Evolutionary conservation across 805 yeast species (phyloP).

Genomic region (Teunomyces funiuensis): DNA sequence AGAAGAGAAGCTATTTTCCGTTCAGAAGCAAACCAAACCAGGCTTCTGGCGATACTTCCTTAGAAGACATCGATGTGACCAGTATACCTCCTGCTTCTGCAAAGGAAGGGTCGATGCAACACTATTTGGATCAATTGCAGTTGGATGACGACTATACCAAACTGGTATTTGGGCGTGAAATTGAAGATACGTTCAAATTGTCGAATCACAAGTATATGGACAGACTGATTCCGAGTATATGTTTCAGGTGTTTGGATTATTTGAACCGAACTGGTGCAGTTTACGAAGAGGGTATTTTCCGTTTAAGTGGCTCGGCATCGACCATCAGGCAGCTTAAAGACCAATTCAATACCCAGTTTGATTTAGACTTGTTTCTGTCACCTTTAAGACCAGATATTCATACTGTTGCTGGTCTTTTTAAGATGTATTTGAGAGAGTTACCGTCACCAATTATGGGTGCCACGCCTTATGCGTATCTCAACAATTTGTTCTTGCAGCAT

Average conservation of each 20-base stretch:
- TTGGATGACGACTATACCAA: conserved; percentile 36
- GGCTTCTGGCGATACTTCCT: neutral
- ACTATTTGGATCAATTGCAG: conserved; percentile 35
- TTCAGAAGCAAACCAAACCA: conserved; percentile 37
- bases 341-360: conserved; percentile 64
- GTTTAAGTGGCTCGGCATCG: conserved; percentile 85
- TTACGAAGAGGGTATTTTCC: conserved; percentile 87
- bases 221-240: conserved; percentile 66
- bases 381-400: conserved; percentile 65
- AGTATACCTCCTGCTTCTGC: conserved; percentile 18
- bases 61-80: conserved; percentile 1
- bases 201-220: conserved; percentile 50
- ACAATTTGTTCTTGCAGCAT: conserved; percentile 19
- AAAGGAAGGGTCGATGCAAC: conserved; percentile 18
- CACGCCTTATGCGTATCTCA: conserved; percentile 34
- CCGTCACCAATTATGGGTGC: conserved; percentile 69
- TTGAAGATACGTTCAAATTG: conserved; percentile 50
- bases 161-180: conserved; percentile 63
- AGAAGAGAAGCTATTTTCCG: conserved; percentile 62
- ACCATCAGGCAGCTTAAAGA: conserved; percentile 68
- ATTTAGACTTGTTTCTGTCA: conserved; percentile 59
- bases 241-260: conserved; percentile 71
- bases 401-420: conserved; percentile 82
- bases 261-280: conserved; percentile 66
- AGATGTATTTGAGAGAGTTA: conserved; percentile 76